phyloP scores from a whole-genome alignment of 345 rosid species.

The Bretschneidera sinensis region DNA sequence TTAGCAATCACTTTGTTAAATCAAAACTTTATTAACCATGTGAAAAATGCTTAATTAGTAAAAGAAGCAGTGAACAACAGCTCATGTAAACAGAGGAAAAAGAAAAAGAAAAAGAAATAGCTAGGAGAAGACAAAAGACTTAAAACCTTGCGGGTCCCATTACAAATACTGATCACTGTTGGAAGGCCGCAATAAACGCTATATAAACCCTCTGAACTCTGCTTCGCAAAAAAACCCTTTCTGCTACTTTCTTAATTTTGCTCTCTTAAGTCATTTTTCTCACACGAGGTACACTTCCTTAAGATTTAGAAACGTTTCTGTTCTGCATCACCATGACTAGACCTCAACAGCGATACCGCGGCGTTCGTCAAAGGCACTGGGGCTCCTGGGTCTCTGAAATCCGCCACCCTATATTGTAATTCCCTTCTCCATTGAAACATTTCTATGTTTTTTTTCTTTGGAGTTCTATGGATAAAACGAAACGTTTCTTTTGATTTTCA shows the following conservation, averaged over 20 bases:
- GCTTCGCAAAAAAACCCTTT: not conserved
- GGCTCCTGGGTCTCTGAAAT: slow-evolving; percentile 88
- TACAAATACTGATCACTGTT: not conserved
- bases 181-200: not conserved
- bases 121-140: not conserved
- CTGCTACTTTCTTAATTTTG: not conserved
- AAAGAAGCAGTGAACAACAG: not conserved
- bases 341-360: slow-evolving; percentile 62
- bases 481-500: too few relatives aligned
- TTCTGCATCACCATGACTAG: slow-evolving; percentile 33
- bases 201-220: not conserved
- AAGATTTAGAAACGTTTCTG: not conserved
- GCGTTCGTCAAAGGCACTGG: slow-evolving; percentile 79
- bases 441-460: not conserved
- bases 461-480: not conserved
- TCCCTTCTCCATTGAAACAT: slow-evolving; percentile 1
- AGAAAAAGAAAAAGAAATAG: not conserved
- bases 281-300: too few relatives aligned
- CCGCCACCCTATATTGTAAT: slow-evolving; percentile 68
- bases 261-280: too few relatives aligned
- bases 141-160: too few relatives aligned
- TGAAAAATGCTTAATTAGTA: not conserved
- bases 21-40: not conserved
- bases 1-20: not conserved
- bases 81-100: not conserved